Evolutionary conservation across 441 rosid genomes (phyloP).

Genomic region (California macrophylla): DNA sequence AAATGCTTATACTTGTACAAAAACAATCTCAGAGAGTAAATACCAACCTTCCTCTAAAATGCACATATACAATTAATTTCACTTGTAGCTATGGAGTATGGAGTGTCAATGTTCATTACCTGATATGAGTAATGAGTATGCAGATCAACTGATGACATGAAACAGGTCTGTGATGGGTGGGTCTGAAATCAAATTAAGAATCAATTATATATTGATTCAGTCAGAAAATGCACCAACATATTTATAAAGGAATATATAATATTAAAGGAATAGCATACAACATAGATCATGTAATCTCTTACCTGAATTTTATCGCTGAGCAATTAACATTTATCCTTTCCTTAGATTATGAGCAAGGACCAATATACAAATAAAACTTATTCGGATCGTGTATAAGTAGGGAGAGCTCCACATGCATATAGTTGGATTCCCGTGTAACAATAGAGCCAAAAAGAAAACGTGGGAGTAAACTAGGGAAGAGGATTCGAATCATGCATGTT

Average conservation of each 20-base stretch:
- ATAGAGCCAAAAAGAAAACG: no score
- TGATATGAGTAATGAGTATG: constrained; percentile 96
- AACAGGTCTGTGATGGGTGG: constrained; percentile 89
- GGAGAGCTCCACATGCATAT: neutral
- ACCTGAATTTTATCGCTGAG: neutral
- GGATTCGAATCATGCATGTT: no score
- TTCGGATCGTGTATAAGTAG: neutral
- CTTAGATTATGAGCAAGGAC: neutral
- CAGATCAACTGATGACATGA: constrained; percentile 96
- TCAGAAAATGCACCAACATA: neutral
- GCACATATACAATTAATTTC: neutral
- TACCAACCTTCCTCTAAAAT: neutral
- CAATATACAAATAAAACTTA: no score
- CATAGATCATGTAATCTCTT: neutral
- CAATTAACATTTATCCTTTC: neutral
- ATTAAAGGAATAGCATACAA: neutral
- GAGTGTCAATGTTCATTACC: constrained; percentile 26
- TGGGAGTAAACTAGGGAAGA: no score
- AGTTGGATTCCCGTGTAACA: no score
- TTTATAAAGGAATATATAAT: neutral
- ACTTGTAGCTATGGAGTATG: neutral
- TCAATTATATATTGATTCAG: neutral
- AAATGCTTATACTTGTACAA: neutral
- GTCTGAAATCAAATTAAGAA: constrained; percentile 49
- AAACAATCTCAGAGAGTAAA: neutral